Evolutionary conservation across 1,284 basidiomycete species (phyloP).

Genomic region (Ganoderma resinaceum): DNA sequence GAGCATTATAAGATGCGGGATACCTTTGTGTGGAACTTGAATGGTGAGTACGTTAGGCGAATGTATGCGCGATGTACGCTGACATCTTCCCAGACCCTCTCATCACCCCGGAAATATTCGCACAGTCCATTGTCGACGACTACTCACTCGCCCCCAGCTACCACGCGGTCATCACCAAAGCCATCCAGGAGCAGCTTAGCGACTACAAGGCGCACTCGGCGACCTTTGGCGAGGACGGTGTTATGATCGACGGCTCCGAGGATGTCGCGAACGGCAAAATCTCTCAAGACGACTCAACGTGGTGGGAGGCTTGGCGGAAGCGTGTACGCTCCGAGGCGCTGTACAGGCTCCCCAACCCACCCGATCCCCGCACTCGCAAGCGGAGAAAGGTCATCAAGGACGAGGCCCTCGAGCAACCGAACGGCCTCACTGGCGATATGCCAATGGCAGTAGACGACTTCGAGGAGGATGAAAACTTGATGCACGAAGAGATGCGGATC

Average conservation of each 20-base stretch:
- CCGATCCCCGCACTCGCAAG: conserved; percentile 41
- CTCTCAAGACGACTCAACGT: conserved; percentile 57
- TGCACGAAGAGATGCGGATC: conserved; percentile 88
- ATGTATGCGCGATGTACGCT: not conserved
- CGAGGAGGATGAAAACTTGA: conserved; percentile 60
- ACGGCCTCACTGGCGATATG: conserved; percentile 22
- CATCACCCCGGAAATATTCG: conserved; percentile 90
- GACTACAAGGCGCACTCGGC: conserved; percentile 78
- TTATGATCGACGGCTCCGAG: conserved; percentile 39
- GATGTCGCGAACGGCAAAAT: conserved; percentile 53
- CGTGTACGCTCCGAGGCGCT: conserved; percentile 48
- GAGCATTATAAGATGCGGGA: conserved; percentile 93
- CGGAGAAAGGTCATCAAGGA: conserved; percentile 44
- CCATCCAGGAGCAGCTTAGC: conserved; percentile 88
- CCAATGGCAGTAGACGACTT: conserved; percentile 40
- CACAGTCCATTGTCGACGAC: conserved; percentile 91
- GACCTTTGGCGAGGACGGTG: conserved; percentile 44
- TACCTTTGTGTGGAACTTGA: conserved; percentile 97
- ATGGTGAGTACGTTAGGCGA: conserved; percentile 61
- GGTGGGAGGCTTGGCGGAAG: conserved; percentile 80
- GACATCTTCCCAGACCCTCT: conserved; percentile 70
- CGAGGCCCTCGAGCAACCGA: conserved; percentile 30
- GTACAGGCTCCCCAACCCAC: conserved; percentile 34
- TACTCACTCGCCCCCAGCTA: conserved; percentile 82
- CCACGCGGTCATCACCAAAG: conserved; percentile 77